Evolutionary conservation across 495 filamentous ascomycete species (phyloP).

Genomic region (Podospora pseudoanserina): DNA sequence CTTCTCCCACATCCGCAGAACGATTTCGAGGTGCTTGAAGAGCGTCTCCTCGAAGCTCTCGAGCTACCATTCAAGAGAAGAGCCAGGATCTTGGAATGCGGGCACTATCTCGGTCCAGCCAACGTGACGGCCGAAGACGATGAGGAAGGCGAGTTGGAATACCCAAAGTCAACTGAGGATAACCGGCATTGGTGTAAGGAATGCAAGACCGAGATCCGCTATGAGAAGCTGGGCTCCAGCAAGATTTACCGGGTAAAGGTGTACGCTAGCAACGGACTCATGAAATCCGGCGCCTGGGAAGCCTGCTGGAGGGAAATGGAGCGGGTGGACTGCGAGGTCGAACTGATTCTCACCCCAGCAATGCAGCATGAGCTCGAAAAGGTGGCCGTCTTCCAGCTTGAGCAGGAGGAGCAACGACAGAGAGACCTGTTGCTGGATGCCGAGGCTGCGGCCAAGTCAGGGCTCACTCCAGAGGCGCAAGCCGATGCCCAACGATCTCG

Average conservation of each 20-base stretch:
- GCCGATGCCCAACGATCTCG: constrained; percentile 20
- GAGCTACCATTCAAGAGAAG: constrained; percentile 62
- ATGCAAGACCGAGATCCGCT: constrained; percentile 51
- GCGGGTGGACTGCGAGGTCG: constrained; percentile 88
- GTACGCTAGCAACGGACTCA: constrained; percentile 89
- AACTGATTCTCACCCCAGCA: constrained; percentile 50
- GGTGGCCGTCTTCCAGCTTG: constrained; percentile 33
- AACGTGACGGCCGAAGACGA: constrained; percentile 42
- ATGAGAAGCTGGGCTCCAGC: constrained; percentile 38
- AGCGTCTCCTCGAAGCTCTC: constrained; percentile 81
- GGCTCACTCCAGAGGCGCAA: neutral
- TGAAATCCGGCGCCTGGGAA: constrained; percentile 87
- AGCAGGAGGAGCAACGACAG: constrained; percentile 33
- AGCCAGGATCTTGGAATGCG: constrained; percentile 71
- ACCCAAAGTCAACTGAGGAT: constrained; percentile 28
- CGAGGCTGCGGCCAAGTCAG: constrained; percentile 27
- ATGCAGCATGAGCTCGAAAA: constrained; percentile 45
- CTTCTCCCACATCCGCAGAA: constrained; percentile 85
- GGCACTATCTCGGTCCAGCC: constrained; percentile 61
- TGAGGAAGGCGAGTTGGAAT: constrained; percentile 39
- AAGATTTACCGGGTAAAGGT: constrained; percentile 81
- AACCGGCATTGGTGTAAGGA: constrained; percentile 60
- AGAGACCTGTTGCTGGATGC: constrained; percentile 17
- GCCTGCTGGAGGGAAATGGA: constrained; percentile 98
- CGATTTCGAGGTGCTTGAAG: constrained; percentile 88